Evolutionary conservation across 148 eudicot species (phyloP).

Genomic region (Persicaria maculosa): DNA sequence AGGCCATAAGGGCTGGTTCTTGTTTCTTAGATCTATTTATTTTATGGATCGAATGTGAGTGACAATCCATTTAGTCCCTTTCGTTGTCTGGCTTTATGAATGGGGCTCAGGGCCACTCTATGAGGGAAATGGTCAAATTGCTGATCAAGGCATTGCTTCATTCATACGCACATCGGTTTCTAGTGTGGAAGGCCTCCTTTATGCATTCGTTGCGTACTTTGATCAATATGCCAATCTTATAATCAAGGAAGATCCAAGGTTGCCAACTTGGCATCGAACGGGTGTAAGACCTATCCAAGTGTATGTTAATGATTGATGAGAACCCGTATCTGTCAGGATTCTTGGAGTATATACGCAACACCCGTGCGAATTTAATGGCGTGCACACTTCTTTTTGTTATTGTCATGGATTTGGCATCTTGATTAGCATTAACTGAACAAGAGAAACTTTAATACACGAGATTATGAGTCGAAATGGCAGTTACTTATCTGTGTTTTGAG

Average conservation of each 20-base stretch:
- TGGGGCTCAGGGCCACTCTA: background rate
- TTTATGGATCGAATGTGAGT: background rate
- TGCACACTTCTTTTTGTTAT: background rate
- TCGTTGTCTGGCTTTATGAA: background rate
- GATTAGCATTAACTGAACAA: background rate
- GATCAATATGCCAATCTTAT: background rate
- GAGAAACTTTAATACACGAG: background rate
- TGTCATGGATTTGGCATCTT: background rate
- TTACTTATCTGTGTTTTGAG: too few relatives aligned
- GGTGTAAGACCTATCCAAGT: background rate
- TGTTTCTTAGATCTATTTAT: background rate
- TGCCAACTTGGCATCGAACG: background rate
- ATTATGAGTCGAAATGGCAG: background rate
- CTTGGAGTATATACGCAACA: background rate
- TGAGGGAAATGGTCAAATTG: background rate
- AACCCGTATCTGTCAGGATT: background rate
- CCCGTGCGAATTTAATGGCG: background rate
- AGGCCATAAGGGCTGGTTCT: conserved; percentile 5
- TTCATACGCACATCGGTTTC: background rate
- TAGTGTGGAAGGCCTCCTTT: background rate
- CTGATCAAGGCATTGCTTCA: conserved; percentile 1
- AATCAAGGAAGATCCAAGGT: background rate
- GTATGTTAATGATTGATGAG: too few relatives aligned
- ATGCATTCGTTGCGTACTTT: background rate
- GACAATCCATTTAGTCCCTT: background rate